Conservation (phyloP, 345 rosid genomes). For the Salix udensis region DNA sequence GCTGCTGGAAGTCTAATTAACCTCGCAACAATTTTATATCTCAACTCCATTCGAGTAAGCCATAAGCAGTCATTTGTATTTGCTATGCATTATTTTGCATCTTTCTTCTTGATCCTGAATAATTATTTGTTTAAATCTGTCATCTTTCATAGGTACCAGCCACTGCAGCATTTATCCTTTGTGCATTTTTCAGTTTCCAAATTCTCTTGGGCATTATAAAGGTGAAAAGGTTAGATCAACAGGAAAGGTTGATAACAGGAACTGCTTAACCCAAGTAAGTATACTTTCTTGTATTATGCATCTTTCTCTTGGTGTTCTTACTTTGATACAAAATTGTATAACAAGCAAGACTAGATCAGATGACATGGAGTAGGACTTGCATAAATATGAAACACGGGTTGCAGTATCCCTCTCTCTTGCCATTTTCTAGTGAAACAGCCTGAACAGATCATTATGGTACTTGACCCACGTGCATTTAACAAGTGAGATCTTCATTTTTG, state of each 20-base stretch:
- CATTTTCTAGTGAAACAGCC: neutral
- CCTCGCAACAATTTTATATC: slow-evolving; percentile 85
- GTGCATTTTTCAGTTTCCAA: slow-evolving; percentile 81
- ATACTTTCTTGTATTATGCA: neutral
- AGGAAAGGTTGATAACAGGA: slow-evolving; percentile 84
- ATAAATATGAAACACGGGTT: neutral
- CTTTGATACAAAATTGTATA: neutral
- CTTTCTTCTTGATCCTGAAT: neutral
- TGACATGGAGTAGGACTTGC: neutral
- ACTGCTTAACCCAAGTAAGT: slow-evolving; percentile 61
- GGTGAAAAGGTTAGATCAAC: slow-evolving; percentile 76
- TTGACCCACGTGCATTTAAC: neutral
- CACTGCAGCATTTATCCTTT: slow-evolving; percentile 47
- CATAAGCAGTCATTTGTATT: neutral
- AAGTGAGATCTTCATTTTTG: neutral
- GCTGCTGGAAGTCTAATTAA: slow-evolving; percentile 95
- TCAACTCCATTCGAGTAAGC: slow-evolving; percentile 81
- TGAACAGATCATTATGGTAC: neutral
- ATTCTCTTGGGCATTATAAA: slow-evolving; percentile 72
- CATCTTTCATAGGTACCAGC: slow-evolving; percentile 65
- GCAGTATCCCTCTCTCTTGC: neutral
- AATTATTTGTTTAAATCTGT: slow-evolving; percentile 5
- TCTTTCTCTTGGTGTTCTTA: neutral
- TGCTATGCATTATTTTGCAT: neutral
- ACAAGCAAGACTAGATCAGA: neutral